Evolutionary conservation across 345 rosid species (phyloP).

Genomic region (Eucalyptus cloeziana): DNA sequence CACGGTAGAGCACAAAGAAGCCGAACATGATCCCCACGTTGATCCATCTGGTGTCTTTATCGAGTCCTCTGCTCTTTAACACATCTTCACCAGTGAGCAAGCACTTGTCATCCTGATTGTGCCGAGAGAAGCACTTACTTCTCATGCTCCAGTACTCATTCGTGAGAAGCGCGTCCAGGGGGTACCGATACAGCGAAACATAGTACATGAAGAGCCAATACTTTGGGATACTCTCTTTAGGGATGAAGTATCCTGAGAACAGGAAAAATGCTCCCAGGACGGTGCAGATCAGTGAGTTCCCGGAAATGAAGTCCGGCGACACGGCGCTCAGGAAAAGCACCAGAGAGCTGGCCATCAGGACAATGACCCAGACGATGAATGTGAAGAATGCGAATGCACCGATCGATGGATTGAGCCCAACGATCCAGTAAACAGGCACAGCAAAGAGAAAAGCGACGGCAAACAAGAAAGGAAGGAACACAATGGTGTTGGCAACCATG

Average conservation of each 20-base stretch:
- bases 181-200: slow-evolving; percentile 71
- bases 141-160: slow-evolving; percentile 78
- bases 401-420: slow-evolving; percentile 64
- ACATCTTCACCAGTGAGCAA: slow-evolving; percentile 62
- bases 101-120: slow-evolving; percentile 12
- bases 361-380: slow-evolving; percentile 67
- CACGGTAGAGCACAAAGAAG: slow-evolving; percentile 66
- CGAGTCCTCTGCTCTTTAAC: slow-evolving; percentile 61
- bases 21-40: slow-evolving; percentile 86
- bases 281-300: slow-evolving; percentile 74
- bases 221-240: slow-evolving; percentile 73
- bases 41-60: slow-evolving; percentile 54
- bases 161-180: slow-evolving; percentile 52
- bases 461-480: slow-evolving; percentile 67
- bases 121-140: slow-evolving; percentile 53
- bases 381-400: slow-evolving; percentile 56
- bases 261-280: slow-evolving; percentile 82
- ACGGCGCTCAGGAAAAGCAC: slow-evolving; percentile 73
- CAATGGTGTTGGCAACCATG: slow-evolving; percentile 75
- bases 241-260: slow-evolving; percentile 88
- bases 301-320: slow-evolving; percentile 75
- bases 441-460: slow-evolving; percentile 62
- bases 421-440: slow-evolving; percentile 76
- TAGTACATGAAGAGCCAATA: slow-evolving; percentile 94
- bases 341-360: slow-evolving; percentile 74